These are phyloP conservation scores for Acrodontium crateriforme DNA, from an alignment of 2,329 filamentous ascomycete species.

Conservation along the genomic window DNA sequence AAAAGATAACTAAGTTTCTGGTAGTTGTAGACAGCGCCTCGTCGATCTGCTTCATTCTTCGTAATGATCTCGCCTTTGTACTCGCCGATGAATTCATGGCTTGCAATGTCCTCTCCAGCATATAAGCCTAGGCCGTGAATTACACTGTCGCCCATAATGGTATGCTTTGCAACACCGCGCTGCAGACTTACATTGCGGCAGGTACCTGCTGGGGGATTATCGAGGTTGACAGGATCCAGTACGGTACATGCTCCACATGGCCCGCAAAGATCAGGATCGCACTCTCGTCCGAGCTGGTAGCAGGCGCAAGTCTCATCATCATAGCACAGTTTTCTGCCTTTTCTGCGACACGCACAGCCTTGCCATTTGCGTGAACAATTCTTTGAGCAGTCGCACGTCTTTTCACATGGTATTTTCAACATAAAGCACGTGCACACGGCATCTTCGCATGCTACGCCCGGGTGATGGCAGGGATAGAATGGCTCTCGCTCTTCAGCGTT, in stretches of 20 bases:
- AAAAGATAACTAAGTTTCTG: constrained; percentile 52
- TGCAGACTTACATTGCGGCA: constrained; percentile 66
- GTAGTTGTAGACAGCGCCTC: constrained; percentile 50
- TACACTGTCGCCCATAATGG: constrained; percentile 56
- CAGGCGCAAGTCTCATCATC: constrained; percentile 48
- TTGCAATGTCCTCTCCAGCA: constrained; percentile 50
- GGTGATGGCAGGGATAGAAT: constrained; percentile 54
- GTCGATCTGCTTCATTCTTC: constrained; percentile 53
- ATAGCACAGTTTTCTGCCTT: constrained; percentile 22
- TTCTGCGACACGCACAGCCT: constrained; percentile 32
- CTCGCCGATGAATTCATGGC: constrained; percentile 64
- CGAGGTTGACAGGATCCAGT: constrained; percentile 53
- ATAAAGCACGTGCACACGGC: constrained; percentile 48
- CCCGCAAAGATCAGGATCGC: constrained; percentile 61
- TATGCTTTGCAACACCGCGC: constrained; percentile 48
- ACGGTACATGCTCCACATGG: constrained; percentile 56
- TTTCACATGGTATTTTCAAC: constrained; percentile 54
- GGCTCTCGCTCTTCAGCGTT: constrained; percentile 36
- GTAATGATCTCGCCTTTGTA: constrained; percentile 69
- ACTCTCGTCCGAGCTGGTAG: constrained; percentile 59
- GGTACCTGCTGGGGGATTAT: constrained; percentile 43
- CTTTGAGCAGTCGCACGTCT: constrained; percentile 53
- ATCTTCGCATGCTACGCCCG: constrained; percentile 49
- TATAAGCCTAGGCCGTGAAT: constrained; percentile 67
- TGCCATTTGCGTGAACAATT: constrained; percentile 40